Evolutionary conservation across 2,329 filamentous ascomycete genomes (phyloP).

Genomic region (Nothophoma quercina): DNA sequence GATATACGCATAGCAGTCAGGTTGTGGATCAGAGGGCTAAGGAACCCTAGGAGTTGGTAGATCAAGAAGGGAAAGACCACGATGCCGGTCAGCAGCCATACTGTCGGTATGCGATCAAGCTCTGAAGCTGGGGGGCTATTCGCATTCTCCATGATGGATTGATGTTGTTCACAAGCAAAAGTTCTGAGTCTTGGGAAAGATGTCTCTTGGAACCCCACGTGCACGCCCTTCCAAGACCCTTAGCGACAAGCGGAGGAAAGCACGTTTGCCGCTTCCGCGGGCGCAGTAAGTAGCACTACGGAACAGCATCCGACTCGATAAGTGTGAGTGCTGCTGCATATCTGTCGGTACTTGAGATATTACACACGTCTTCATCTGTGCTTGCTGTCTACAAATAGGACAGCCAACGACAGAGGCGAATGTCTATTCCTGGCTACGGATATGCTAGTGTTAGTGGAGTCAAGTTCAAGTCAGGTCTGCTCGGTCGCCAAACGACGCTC

Average conservation of each 20-base stretch:
- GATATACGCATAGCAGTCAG: constrained; percentile 42
- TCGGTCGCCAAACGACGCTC: background rate
- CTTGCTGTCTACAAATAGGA: background rate
- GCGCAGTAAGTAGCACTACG: background rate
- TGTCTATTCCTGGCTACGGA: constrained; percentile 3
- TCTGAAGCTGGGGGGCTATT: constrained; percentile 18
- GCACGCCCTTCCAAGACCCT: constrained; percentile 17
- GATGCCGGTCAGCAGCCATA: constrained; percentile 31
- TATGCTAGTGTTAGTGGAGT: background rate
- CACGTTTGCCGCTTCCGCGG: constrained; percentile 9
- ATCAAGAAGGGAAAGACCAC: constrained; percentile 30
- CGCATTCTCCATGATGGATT: constrained; percentile 16
- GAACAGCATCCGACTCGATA: background rate
- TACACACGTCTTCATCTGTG: background rate
- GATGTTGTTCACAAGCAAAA: constrained; percentile 14
- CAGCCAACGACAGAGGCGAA: background rate
- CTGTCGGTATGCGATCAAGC: constrained; percentile 27
- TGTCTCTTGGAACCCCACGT: constrained; percentile 20
- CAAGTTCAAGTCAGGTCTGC: background rate
- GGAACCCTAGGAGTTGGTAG: constrained; percentile 30
- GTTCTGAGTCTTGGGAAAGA: constrained; percentile 1
- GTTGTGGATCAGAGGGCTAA: constrained; percentile 32
- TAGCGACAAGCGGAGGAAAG: constrained; percentile 6
- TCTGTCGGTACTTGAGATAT: background rate
- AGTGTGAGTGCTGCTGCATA: background rate